Base-by-base conservation (phyloP, 169 alveolate species). In the Eimeria falciformis region DNA sequence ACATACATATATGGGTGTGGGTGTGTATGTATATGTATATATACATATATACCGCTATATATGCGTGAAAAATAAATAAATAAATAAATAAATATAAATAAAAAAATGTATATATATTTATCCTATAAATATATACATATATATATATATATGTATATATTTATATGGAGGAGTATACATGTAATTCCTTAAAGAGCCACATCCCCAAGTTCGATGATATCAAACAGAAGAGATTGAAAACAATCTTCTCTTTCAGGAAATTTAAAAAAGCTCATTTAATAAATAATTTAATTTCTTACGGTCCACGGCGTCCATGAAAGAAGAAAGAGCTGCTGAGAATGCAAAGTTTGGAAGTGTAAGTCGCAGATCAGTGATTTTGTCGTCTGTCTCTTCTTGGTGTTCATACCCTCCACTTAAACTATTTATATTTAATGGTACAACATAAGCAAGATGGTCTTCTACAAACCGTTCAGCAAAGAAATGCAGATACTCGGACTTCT, bases 271-370 rank as follows among this genome's bases (percentile, higher is more conserved):
- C n/a, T n/a, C n/a, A n/a, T n/a, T n/a, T n/a, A n/a, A n/a, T n/a
- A n/a, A 4, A 18, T 4, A 5, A 5, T n/a, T 53, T 53, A 3
- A 21, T 18, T 21, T 9, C 91, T 21, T 40, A 83, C 91, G 53
- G 11, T 37, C 17, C 14, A 37, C 11, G 37, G 33, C 53, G 14
- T 84, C 33, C 68, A 84, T 25, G 27, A 71, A 50, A n/a, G 18
- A 23, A 23, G 93, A 81, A 14, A 89, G 88, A 9, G 93, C 89
- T 5, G 62, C 45, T 2, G 93, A 89, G 43, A 75, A 89, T 12
- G 93, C 88, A 43, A 89, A 89, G 33, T 89, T 89, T 0, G 93
- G 93, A 27, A 89, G 73, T n/a, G 69, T 21, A 43, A 47, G 18
- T 23, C 77, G 18, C 11, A 89, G 89, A 40, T 56, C 93, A 1